Evolutionary conservation across 2,329 filamentous ascomycete genomes (phyloP), one percentile per base, ranked within the genome.

Genomic region (Cercospora canescens): DNA sequence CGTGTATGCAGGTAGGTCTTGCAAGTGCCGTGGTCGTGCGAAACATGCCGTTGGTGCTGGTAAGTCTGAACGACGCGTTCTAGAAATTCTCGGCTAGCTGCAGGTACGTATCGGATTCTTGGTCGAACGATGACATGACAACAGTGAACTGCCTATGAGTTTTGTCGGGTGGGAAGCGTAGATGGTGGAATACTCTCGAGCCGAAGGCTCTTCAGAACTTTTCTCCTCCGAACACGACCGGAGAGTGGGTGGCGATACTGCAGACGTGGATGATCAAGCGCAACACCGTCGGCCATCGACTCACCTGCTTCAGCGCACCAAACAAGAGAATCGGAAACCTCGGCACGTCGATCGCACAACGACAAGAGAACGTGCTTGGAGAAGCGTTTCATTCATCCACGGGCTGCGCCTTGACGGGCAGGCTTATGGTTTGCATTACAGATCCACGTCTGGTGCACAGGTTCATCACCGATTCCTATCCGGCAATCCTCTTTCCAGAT

Each of bases 401-500:
- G 12, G 12, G 16, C 12, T n/a, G 12, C 45, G 45, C 45, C 45
- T 52, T 24, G 24, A 14, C 24, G 45, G 28, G 45, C 45, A 11
- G 14, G 12, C 21, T 24, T 16, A 52, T 16, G 45, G 24, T 24
- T 52, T 16, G 14, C 6, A 12, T 52, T 26, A 30, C 26, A 24
- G 26, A 30, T 16, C 24, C 3, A 28, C n/a, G 45, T 50, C 14
- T 52, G 14, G 32, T 35, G 14, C 14, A 35, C 14, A 35, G 14
- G 7, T 14, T 16, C 54, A 62, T 66, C 65, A 67, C 35, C 65
- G 65, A 30, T 67, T 70, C 60, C 69, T 65, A 58, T 70, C 69
- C 58, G 69, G 69, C 39, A 74, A 57, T 11, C 77, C 77, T 39
- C 74, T 66, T 71, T 79, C 77, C 39, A 79, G 60, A 68, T 79